Evolutionary conservation across 805 yeast genomes (phyloP).

Genomic region (Suhomyces vadensis): DNA sequence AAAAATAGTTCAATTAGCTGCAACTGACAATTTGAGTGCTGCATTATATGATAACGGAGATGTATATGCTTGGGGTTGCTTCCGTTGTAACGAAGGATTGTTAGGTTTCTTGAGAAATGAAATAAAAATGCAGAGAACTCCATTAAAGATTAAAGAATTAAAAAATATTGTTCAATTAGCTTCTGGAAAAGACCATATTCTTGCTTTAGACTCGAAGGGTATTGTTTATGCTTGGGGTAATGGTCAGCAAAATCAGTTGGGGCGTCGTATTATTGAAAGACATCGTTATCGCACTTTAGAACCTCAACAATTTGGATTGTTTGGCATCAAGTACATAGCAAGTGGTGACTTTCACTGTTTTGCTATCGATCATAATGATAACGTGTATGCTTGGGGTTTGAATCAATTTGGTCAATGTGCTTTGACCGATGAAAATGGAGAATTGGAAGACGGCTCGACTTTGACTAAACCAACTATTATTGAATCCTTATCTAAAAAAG

Average conservation of each 20-base stretch:
- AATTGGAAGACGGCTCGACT: slow-evolving; percentile 82
- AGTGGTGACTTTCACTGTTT: slow-evolving; percentile 96
- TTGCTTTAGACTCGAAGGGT: slow-evolving; percentile 83
- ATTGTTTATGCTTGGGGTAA: slow-evolving; percentile 96
- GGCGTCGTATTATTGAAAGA: slow-evolving; percentile 80
- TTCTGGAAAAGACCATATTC: slow-evolving; percentile 88
- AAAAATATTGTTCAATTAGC: slow-evolving; percentile 79
- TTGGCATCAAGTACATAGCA: slow-evolving; percentile 75
- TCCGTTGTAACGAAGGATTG: slow-evolving; percentile 89
- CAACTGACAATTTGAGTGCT: slow-evolving; percentile 89
- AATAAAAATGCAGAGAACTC: slow-evolving; percentile 63
- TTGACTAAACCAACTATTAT: slow-evolving; percentile 77
- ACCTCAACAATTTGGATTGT: slow-evolving; percentile 82
- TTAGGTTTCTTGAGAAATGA: slow-evolving; percentile 72
- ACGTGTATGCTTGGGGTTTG: slow-evolving; percentile 88
- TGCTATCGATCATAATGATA: slow-evolving; percentile 75
- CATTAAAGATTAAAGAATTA: slow-evolving; percentile 61
- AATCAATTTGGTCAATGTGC: slow-evolving; percentile 98
- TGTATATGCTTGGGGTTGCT: slow-evolving; percentile 97
- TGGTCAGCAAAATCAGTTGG: slow-evolving; percentile 91
- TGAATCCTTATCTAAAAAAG: slow-evolving; percentile 57
- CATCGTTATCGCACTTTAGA: slow-evolving; percentile 70
- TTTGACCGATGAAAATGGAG: slow-evolving; percentile 54
- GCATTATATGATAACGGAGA: slow-evolving; percentile 78
- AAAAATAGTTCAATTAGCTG: slow-evolving; percentile 77